Base-by-base conservation (phyloP, 2,329 filamentous ascomycete genomes). In the Exophiala calicioides region DNA sequence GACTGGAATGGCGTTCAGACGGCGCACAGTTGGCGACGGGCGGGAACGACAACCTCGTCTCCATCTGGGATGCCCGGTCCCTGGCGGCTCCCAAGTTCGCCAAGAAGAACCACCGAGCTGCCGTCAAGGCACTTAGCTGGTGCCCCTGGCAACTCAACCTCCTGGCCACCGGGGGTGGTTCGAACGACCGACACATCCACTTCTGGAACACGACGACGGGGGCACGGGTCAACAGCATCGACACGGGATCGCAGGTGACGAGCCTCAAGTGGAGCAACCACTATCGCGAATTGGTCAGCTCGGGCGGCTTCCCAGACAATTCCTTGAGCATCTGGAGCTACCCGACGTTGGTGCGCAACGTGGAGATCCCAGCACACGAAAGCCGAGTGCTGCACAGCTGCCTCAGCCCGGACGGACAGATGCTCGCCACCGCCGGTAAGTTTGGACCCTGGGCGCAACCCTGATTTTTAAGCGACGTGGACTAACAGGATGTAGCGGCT, bases 131-230 rank as follows among this genome's bases (percentile, higher is more conserved):
- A 49, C 82, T 98, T 34, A 87, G 90, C 55, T 98, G 93, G 93
- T 98, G 93, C 78, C 93, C 93, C 32, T 98, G 93, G 93, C 93
- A 95, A 75, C 84, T 88, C 70, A 97, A 96, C 78, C 83, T 97
- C 38, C 85, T 98, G 36, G 93, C 93, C 47, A 97, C 93, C 32
- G 93, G 93, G 47, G 93, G 93, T 64, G 93, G 93, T 59, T 94
- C 89, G 32, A 94, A 96, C 70, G 93, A 98, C 68, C 87, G 90
- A 60, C 88, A 96, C 73, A 98, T 98, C 70, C 93, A 98, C 77
- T 98, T 98, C 81, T 98, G 93, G 93, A 98, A 98, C 80, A 94
- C 90, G 35, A 97, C 93, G 16, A 95, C 91, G 3, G 93, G 93
- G 52, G 91, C 93, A 42, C 88, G 93, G 61, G 90, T 95, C 74